Evolutionary conservation across 2,329 filamentous ascomycete species (phyloP).

Genomic region (Verticillium isaacii): DNA sequence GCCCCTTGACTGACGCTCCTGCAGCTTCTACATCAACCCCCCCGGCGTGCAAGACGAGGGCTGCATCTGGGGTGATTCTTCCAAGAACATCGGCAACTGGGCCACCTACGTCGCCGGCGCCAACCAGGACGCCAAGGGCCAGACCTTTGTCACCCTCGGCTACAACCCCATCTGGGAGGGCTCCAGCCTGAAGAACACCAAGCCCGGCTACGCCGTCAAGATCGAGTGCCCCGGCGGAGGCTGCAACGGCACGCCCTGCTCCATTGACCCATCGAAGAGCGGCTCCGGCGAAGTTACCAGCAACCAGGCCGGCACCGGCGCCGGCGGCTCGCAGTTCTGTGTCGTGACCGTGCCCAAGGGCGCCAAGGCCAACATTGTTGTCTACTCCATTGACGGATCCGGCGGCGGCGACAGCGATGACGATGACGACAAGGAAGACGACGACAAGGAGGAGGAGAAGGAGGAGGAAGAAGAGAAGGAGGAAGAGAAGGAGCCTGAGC

Average conservation of each 20-base stretch:
- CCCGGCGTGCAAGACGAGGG: conserved; percentile 61
- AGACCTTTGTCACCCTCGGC: conserved; percentile 70
- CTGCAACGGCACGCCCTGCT: conserved; percentile 72
- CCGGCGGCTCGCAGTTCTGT: conserved; percentile 67
- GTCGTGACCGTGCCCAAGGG: conserved; percentile 71
- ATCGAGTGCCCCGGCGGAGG: conserved; percentile 62
- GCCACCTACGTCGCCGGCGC: conserved; percentile 70
- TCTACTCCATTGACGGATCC: conserved; percentile 45
- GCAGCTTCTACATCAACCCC: conserved; percentile 72
- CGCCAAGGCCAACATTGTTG: conserved; percentile 60
- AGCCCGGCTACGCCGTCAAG: conserved; percentile 63
- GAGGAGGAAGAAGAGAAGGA: conserved; percentile 12
- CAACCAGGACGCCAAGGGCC: conserved; percentile 60
- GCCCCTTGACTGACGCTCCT: background rate
- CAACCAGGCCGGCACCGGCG: conserved; percentile 49
- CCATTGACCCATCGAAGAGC: conserved; percentile 57
- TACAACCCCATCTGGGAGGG: conserved; percentile 72
- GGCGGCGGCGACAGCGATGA: conserved; percentile 18
- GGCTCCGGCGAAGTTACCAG: conserved; percentile 56
- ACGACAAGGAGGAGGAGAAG: conserved; percentile 11
- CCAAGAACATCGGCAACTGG: conserved; percentile 69
- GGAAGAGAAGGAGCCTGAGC: conserved; percentile 10
- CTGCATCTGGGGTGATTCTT: conserved; percentile 66
- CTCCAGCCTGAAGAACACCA: conserved; percentile 46
- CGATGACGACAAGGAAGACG: conserved; percentile 12